Evolutionary conservation across 805 yeast genomes (phyloP).

Genomic region (Metschnikowia cerradonensis): DNA sequence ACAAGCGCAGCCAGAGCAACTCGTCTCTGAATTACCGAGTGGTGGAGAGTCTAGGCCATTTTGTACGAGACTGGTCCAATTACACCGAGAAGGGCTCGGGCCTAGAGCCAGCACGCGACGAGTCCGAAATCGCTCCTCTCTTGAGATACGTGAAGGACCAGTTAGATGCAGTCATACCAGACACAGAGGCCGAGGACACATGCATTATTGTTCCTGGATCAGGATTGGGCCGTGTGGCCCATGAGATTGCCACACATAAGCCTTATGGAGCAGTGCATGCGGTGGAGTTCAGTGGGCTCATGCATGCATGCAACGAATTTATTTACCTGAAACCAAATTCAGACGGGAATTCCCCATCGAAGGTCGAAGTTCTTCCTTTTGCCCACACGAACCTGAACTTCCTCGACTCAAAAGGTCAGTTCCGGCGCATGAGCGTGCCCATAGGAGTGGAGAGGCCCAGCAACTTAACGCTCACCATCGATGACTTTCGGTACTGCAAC

Average conservation of each 20-base stretch:
- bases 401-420: constrained; percentile 43
- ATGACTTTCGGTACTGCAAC: constrained; percentile 61
- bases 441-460: constrained; percentile 34
- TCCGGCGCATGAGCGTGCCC: constrained; percentile 38
- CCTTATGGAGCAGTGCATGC: constrained; percentile 55
- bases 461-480: constrained; percentile 47
- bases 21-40: constrained; percentile 39
- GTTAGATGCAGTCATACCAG: constrained; percentile 29
- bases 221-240: constrained; percentile 77
- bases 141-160: constrained; percentile 47
- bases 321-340: constrained; percentile 32
- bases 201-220: constrained; percentile 79
- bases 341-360: background rate
- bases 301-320: constrained; percentile 67
- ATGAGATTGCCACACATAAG: constrained; percentile 48
- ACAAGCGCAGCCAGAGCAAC: constrained; percentile 8
- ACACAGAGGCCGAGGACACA: constrained; percentile 33
- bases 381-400: constrained; percentile 71
- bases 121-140: constrained; percentile 50
- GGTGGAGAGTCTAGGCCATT: constrained; percentile 70
- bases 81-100: background rate
- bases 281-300: constrained; percentile 70
- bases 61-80: constrained; percentile 71
- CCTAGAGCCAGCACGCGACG: constrained; percentile 25
- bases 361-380: constrained; percentile 16